These are phyloP conservation scores for Aspergillus sp. DNA, from an alignment of 2,329 filamentous ascomycete genomes.

Conservation along the genomic window DNA sequence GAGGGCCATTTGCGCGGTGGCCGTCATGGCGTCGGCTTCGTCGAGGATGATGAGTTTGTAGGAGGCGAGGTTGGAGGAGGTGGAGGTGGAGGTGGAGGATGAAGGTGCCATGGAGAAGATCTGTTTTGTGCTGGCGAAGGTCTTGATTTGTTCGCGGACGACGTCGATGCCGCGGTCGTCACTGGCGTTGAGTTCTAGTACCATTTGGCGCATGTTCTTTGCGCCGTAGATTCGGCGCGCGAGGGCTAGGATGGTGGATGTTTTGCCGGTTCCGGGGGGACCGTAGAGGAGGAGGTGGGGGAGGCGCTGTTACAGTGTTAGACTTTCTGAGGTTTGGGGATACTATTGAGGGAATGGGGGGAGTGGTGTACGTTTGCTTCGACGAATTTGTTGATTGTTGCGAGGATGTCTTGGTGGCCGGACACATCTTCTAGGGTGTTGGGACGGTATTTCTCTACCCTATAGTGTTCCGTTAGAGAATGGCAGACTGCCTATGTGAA, in stretches of 20 bases:
- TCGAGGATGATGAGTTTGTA: constrained; percentile 98
- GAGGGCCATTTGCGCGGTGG: constrained; percentile 95
- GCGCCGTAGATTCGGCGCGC: constrained; percentile 89
- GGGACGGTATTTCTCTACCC: constrained; percentile 97
- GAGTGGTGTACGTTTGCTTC: constrained; percentile 70
- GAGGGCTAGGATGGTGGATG: constrained; percentile 90
- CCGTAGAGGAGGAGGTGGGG: constrained; percentile 97
- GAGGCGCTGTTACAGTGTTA: constrained; percentile 58
- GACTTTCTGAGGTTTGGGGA: constrained; percentile 2
- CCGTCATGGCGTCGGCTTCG: constrained; percentile 99
- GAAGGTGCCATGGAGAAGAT: constrained; percentile 74
- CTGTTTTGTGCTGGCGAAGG: constrained; percentile 95
- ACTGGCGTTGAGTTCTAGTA: constrained; percentile 94
- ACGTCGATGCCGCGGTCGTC: constrained; percentile 98
- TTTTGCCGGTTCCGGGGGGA: constrained; percentile 95
- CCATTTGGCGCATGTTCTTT: constrained; percentile 96
- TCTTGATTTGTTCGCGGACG: constrained; percentile 98
- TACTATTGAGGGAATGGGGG: neutral
- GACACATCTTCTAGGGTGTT: constrained; percentile 88
- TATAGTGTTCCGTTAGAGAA: constrained; percentile 38
- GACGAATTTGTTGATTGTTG: constrained; percentile 97
- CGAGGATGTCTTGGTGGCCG: constrained; percentile 94
- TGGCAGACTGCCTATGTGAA: neutral
- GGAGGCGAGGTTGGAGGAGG: constrained; percentile 59
- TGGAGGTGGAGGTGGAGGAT: constrained; percentile 3